Evolutionary conservation across 768 basidiomycete genomes (phyloP).

Genomic region (Nidula microcarpa): DNA sequence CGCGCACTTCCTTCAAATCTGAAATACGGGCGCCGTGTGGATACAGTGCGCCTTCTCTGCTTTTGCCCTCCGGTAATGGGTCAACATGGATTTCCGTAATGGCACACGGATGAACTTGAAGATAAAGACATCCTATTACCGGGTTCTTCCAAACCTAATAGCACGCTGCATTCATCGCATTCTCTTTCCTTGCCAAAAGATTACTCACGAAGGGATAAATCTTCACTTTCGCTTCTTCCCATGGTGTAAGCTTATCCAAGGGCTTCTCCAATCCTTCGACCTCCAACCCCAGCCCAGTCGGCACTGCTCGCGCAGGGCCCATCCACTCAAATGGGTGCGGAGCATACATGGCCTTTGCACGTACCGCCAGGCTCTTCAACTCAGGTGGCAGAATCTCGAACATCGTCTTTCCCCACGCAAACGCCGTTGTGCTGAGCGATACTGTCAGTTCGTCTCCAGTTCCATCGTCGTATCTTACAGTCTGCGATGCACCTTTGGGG

Average conservation of each 20-base stretch:
- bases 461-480: constrained; percentile 78
- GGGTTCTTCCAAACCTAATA: constrained; percentile 83
- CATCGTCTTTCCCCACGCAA: constrained; percentile 78
- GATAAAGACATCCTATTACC: constrained; percentile 69
- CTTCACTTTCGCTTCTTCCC: constrained; percentile 77
- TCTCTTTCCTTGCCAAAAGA: no score
- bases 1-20: constrained; percentile 13
- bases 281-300: constrained; percentile 84
- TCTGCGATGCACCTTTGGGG: constrained; percentile 63
- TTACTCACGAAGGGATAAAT: constrained; percentile 54
- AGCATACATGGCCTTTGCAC: constrained; percentile 71
- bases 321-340: constrained; percentile 94
- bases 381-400: constrained; percentile 73
- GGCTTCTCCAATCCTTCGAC: constrained; percentile 71
- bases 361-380: constrained; percentile 77
- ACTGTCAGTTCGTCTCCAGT: constrained; percentile 81
- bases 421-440: constrained; percentile 85
- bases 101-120: constrained; percentile 81
- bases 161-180: no score
- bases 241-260: constrained; percentile 68
- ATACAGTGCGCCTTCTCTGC: constrained; percentile 56
- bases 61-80: constrained; percentile 54
- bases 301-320: constrained; percentile 66
- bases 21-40: constrained; percentile 26
- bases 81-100: constrained; percentile 57